These are phyloP conservation scores for Angophora floribunda DNA, from an alignment of 345 rosid genomes.

Conservation along the genomic window DNA sequence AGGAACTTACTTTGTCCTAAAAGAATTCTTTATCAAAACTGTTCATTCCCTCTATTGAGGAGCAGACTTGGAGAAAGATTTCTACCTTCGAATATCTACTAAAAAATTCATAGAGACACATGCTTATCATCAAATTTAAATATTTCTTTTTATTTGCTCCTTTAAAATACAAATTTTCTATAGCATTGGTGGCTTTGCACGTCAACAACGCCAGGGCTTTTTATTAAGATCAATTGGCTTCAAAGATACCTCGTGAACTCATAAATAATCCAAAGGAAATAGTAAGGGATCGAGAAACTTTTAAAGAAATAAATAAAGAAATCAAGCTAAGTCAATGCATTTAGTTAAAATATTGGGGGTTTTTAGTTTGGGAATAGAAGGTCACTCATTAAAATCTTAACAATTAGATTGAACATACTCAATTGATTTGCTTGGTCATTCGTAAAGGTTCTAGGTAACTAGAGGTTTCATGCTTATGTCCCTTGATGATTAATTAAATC, in stretches of 20 bases:
- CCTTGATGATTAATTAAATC: fast-evolving
- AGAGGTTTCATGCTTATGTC: neutral
- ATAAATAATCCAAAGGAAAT: neutral
- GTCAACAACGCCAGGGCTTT: neutral
- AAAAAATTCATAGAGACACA: neutral
- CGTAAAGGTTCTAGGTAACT: fast-evolving
- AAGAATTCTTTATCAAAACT: neutral
- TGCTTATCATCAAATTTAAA: neutral
- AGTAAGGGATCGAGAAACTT: neutral
- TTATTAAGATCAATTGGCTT: neutral
- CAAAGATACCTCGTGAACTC: neutral
- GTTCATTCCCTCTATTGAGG: neutral
- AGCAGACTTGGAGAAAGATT: neutral
- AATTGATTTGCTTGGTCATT: neutral
- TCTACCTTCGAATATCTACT: neutral
- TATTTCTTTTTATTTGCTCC: neutral
- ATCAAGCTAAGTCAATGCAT: neutral
- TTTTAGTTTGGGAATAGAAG: too few species aligned
- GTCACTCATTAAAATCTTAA: too few species aligned
- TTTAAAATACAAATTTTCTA: neutral
- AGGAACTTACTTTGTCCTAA: neutral
- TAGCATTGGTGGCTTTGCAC: too few species aligned
- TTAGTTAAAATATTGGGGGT: neutral
- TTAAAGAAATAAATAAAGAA: neutral
- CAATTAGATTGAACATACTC: fast-evolving